phyloP scores from a whole-genome alignment of 192 early-diverging fungal genomes.

The Spizellomyces sp. region DNA sequence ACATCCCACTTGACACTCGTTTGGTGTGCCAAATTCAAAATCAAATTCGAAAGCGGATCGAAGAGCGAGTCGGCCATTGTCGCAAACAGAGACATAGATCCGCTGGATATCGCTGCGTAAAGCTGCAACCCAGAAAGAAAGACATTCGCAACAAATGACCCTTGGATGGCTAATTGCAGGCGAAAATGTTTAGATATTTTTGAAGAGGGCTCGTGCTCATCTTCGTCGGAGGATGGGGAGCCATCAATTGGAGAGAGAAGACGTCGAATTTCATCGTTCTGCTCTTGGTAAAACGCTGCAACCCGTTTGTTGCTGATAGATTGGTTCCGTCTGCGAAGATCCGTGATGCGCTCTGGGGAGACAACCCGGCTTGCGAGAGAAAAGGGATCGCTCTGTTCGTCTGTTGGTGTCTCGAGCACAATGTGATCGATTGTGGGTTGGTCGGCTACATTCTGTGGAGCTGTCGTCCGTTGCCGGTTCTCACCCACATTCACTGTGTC shows the following conservation, averaged over 20 bases:
- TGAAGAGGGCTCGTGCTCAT: neutral
- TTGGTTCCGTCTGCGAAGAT: conserved; percentile 1
- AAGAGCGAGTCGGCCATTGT: conserved; percentile 70
- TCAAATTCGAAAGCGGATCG: conserved; percentile 31
- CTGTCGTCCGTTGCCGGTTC: too few relatives aligned
- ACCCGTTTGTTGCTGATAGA: conserved; percentile 7
- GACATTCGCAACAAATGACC: conserved; percentile 64
- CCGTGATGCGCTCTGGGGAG: neutral
- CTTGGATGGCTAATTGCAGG: conserved; percentile 66
- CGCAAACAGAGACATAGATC: conserved; percentile 68
- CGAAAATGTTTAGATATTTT: neutral
- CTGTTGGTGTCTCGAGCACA: conserved; percentile 1
- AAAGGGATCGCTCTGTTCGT: neutral
- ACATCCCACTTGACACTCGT: conserved; percentile 48
- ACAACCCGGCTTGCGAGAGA: conserved; percentile 9
- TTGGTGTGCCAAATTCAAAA: conserved; percentile 40
- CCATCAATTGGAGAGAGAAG: neutral
- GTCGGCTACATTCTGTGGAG: neutral
- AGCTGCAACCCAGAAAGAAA: conserved; percentile 66
- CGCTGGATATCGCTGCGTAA: conserved; percentile 58
- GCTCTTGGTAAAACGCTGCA: conserved; percentile 9
- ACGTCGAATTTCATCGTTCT: conserved; percentile 17
- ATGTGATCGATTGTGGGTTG: neutral
- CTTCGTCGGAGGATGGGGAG: neutral
- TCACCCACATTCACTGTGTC: too few relatives aligned